phyloP scores from a whole-genome alignment of 768 basidiomycete species.

The Butyriboletus loyo region DNA sequence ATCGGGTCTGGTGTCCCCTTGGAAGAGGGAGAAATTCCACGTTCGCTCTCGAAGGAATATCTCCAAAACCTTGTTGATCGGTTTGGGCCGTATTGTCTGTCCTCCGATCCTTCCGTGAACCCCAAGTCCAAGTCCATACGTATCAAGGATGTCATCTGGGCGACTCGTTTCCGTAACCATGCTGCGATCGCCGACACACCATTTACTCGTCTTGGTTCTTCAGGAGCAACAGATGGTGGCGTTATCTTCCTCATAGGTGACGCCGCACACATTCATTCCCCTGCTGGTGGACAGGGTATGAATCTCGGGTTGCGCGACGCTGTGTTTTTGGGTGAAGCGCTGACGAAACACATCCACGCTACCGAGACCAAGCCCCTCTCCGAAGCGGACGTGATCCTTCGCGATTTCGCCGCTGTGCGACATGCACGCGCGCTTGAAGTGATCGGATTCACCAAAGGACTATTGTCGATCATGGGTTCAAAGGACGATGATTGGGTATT shows the following conservation, averaged over 20 bases:
- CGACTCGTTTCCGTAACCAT: slow-evolving; percentile 46
- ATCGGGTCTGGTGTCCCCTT: slow-evolving; percentile 41
- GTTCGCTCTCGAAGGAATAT: slow-evolving; percentile 39
- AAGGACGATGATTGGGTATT: slow-evolving; percentile 6
- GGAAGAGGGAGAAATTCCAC: slow-evolving; percentile 36
- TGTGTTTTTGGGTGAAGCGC: slow-evolving; percentile 40
- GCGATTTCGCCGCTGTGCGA: slow-evolving; percentile 35
- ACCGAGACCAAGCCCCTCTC: slow-evolving; percentile 5
- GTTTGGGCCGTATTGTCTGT: slow-evolving; percentile 37
- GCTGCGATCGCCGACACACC: slow-evolving; percentile 42
- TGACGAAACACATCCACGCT: slow-evolving; percentile 36
- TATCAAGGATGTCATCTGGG: slow-evolving; percentile 43
- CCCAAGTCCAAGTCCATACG: slow-evolving; percentile 27
- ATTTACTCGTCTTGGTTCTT: slow-evolving; percentile 32
- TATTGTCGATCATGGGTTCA: slow-evolving; percentile 26
- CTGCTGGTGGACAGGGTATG: slow-evolving; percentile 58
- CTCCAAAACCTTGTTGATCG: slow-evolving; percentile 43
- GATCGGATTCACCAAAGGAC: slow-evolving; percentile 39
- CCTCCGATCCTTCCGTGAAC: slow-evolving; percentile 37
- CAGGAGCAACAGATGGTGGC: slow-evolving; percentile 13
- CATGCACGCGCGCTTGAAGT: slow-evolving; percentile 40
- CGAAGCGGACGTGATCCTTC: slow-evolving; percentile 34
- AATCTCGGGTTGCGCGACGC: slow-evolving; percentile 56
- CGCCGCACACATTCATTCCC: slow-evolving; percentile 54
- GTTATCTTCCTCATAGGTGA: slow-evolving; percentile 38